These are phyloP conservation scores for Berberis vulgaris DNA, from an alignment of 164 flowering plant genomes.

Conservation along the genomic window DNA sequence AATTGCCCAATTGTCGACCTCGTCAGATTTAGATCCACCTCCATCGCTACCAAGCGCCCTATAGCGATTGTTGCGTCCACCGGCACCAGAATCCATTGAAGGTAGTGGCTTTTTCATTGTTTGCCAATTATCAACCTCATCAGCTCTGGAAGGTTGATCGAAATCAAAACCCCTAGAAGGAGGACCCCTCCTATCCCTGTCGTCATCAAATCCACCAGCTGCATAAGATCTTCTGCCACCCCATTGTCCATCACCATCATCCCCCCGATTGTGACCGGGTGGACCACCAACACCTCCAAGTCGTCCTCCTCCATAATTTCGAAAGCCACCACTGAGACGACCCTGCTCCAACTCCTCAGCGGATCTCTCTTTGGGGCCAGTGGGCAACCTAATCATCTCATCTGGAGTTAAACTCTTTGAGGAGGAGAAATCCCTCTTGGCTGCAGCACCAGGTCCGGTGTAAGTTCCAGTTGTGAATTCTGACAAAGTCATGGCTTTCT, in stretches of 20 bases:
- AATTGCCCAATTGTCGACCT: slow-evolving; percentile 14
- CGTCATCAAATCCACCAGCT: not conserved
- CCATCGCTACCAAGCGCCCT: not conserved
- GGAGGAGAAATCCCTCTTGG: slow-evolving; percentile 1
- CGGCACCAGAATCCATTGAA: no score
- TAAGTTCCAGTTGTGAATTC: slow-evolving; percentile 32
- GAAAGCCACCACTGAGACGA: slow-evolving; percentile 59
- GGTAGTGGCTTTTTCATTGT: no score
- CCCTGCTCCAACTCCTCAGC: slow-evolving; percentile 54
- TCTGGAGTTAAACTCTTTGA: slow-evolving; percentile 43
- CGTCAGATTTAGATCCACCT: slow-evolving; percentile 14
- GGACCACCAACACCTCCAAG: slow-evolving; percentile 27
- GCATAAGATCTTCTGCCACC: slow-evolving; percentile 34
- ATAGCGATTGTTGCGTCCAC: no score
- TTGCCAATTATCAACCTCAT: no score
- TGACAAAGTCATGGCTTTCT: slow-evolving; percentile 41
- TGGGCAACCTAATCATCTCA: slow-evolving; percentile 15
- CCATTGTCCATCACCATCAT: slow-evolving; percentile 29
- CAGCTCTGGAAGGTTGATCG: no score
- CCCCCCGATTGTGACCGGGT: slow-evolving; percentile 21
- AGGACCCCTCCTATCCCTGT: not conserved
- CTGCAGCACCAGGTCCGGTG: not conserved
- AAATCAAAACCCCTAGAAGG: no score
- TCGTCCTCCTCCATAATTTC: slow-evolving; percentile 39
- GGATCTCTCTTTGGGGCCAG: slow-evolving; percentile 60